phyloP scores from a whole-genome alignment of 169 alveolate genomes.

The Plasmodium coatneyi region DNA sequence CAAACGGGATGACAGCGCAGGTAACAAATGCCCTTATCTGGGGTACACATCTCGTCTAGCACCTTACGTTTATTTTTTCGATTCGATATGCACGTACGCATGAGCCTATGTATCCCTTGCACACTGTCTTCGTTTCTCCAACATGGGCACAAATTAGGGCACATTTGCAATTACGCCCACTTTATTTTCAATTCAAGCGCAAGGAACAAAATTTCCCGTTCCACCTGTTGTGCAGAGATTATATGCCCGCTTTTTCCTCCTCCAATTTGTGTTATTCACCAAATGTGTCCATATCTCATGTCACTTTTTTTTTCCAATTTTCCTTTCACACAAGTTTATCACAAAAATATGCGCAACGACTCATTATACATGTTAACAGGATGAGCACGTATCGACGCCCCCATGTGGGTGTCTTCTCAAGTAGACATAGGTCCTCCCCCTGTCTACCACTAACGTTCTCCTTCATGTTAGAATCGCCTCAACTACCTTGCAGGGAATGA shows the following conservation, averaged over 20 bases:
- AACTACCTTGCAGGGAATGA: not conserved
- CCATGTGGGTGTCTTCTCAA: not conserved
- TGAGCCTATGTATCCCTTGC: not conserved
- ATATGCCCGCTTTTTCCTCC: not conserved
- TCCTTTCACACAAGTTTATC: not conserved
- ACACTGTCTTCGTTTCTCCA: not conserved
- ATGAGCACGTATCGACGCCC: not conserved
- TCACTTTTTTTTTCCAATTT: not conserved
- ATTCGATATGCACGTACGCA: not conserved
- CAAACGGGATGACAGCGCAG: conserved; percentile 6
- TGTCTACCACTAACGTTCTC: not conserved
- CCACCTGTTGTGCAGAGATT: not conserved
- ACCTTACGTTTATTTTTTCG: not conserved
- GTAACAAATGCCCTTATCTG: not conserved
- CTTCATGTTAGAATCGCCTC: not conserved
- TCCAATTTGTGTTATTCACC: not conserved
- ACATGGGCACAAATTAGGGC: not conserved
- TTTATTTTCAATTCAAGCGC: not conserved
- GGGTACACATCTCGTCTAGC: not conserved
- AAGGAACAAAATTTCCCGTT: not conserved
- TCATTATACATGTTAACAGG: not conserved
- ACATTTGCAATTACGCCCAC: not conserved
- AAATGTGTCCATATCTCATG: not conserved
- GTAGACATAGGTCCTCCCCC: not conserved
- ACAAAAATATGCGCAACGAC: not conserved